These are phyloP conservation scores for Geosmithia putterillii DNA, from an alignment of 2,329 filamentous ascomycete genomes.

Conservation along the genomic window DNA sequence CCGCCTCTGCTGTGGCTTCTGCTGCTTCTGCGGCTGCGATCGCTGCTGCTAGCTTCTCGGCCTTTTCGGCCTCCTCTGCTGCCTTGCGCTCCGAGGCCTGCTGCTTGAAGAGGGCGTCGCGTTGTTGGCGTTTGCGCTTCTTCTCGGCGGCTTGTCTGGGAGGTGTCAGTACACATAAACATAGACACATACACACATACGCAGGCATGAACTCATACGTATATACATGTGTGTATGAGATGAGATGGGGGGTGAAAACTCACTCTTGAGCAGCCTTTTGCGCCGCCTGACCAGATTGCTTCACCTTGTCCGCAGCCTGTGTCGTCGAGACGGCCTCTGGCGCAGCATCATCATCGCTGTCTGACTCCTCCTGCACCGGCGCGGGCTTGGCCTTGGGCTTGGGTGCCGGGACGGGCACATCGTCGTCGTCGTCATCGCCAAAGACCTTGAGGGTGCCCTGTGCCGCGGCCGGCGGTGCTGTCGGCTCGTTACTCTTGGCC, in stretches of 20 bases:
- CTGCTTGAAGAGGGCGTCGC: slow-evolving; percentile 39
- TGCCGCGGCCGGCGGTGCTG: slow-evolving; percentile 1
- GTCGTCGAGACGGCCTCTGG: slow-evolving; percentile 46
- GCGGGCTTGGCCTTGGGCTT: slow-evolving; percentile 5
- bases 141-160: slow-evolving; percentile 34
- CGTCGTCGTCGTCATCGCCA: slow-evolving; percentile 18
- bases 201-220: too few species aligned
- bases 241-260: slow-evolving; percentile 8
- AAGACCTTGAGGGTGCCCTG: slow-evolving; percentile 19
- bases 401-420: slow-evolving; percentile 3
- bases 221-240: too few species aligned
- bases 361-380: slow-evolving; percentile 18
- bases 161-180: too few species aligned
- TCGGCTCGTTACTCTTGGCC: slow-evolving; percentile 14
- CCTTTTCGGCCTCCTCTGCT: slow-evolving; percentile 11
- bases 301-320: slow-evolving; percentile 31
- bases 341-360: slow-evolving; percentile 41
- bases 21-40: slow-evolving; percentile 5
- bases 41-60: slow-evolving; percentile 7
- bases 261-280: slow-evolving; percentile 40
- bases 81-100: slow-evolving; percentile 39
- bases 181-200: too few species aligned
- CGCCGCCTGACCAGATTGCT: slow-evolving; percentile 31
- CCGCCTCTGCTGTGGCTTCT: background rate
- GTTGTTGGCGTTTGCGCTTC: slow-evolving; percentile 43